Percentiles rank a stretch among this genome's conserved stretches.
phyloP scores from a whole-genome alignment of 176 grass and related monocot genomes.

The Phyllostachys edulis region DNA sequence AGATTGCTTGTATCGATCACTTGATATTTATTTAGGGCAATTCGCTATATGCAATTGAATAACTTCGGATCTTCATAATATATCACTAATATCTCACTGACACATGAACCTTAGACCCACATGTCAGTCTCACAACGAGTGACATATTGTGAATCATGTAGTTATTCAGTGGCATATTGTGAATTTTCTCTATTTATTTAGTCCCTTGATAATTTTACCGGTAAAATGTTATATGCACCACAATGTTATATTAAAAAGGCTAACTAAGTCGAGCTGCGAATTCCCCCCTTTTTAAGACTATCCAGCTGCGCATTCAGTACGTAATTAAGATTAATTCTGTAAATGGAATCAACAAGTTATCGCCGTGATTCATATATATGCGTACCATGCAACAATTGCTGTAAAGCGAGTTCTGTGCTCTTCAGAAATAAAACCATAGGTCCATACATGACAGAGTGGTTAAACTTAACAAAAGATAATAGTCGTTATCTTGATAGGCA shows the following conservation, averaged over 20 bases:
- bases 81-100: too few relatives aligned
- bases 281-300: not conserved
- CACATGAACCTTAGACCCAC: too few relatives aligned
- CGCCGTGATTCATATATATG: not conserved
- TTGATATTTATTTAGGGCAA: not conserved
- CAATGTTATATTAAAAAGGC: not conserved
- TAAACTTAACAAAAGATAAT: not conserved
- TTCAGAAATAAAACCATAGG: slow-evolving; percentile 21
- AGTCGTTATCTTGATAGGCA: not conserved
- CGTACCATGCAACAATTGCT: not conserved
- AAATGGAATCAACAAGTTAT: not conserved
- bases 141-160: too few relatives aligned
- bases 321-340: not conserved
- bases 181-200: not conserved
- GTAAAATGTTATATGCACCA: not conserved
- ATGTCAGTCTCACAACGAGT: too few relatives aligned
- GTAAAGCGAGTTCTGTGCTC: not conserved
- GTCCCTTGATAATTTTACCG: not conserved
- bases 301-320: not conserved
- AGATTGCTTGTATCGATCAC: not conserved
- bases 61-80: too few relatives aligned
- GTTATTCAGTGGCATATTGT: too few relatives aligned
- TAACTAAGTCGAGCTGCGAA: too few relatives aligned
- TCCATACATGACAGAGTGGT: not conserved
- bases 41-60: too few relatives aligned